Evolutionary conservation across 1,284 basidiomycete species (phyloP).

Genomic region (Sanghuangporus sanghuang): DNA sequence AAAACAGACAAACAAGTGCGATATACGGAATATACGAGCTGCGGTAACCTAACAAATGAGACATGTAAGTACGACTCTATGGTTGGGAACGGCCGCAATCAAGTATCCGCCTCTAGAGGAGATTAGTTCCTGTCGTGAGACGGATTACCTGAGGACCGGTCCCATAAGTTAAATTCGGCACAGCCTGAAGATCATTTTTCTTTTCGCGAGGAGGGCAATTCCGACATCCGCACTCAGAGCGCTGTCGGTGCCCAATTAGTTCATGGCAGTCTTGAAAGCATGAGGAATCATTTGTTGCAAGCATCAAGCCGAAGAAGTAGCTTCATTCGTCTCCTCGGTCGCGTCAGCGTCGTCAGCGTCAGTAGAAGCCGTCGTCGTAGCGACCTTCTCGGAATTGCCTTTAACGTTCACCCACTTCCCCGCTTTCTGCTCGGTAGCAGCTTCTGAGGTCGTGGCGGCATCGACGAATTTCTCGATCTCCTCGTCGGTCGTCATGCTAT

Average conservation of each 20-base stretch:
- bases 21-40: slow-evolving; percentile 6
- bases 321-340: neutral
- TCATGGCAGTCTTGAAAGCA: neutral
- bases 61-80: neutral
- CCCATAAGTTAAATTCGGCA: slow-evolving; percentile 1
- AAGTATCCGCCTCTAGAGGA: neutral
- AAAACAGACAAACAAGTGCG: neutral
- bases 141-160: neutral
- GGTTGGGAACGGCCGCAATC: no score
- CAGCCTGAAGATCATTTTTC: neutral
- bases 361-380: neutral
- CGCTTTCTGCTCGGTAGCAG: slow-evolving; percentile 30
- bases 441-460: slow-evolving; percentile 23
- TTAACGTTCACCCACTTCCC: slow-evolving; percentile 74
- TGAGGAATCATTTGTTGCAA: neutral
- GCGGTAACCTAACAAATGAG: slow-evolving; percentile 1
- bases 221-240: no score
- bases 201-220: neutral
- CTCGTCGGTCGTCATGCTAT: slow-evolving; percentile 69
- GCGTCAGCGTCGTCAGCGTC: neutral
- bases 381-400: slow-evolving; percentile 23
- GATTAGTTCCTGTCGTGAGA: neutral
- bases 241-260: no score
- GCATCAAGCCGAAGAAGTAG: neutral
- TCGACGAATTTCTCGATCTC: slow-evolving; percentile 42